phyloP scores from a whole-genome alignment of 768 basidiomycete genomes.

The Macrolepiota dolichaula region DNA sequence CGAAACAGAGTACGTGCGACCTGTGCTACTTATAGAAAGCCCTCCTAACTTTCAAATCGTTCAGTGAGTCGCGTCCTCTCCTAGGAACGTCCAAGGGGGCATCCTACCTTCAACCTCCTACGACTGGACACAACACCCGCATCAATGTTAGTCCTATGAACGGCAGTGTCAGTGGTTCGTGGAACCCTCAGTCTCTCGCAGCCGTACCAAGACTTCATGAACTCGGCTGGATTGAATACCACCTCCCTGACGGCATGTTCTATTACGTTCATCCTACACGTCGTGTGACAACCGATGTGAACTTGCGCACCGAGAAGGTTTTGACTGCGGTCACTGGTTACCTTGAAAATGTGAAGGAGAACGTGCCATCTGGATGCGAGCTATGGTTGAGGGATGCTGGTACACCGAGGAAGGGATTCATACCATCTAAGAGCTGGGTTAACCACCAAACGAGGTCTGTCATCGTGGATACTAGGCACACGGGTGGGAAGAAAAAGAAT shows the following conservation, averaged over 20 bases:
- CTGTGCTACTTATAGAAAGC: background rate
- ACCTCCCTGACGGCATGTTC: slow-evolving; percentile 66
- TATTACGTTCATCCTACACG: slow-evolving; percentile 69
- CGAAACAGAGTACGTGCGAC: slow-evolving; percentile 27
- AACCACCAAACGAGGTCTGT: slow-evolving; percentile 60
- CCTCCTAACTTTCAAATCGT: background rate
- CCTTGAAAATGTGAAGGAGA: slow-evolving; percentile 32
- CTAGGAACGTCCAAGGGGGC: slow-evolving; percentile 28
- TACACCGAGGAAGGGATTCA: slow-evolving; percentile 25
- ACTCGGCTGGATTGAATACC: slow-evolving; percentile 74
- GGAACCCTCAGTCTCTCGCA: slow-evolving; percentile 22
- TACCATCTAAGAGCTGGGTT: slow-evolving; percentile 54
- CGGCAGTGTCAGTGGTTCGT: slow-evolving; percentile 7
- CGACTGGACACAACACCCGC: slow-evolving; percentile 17
- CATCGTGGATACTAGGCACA: slow-evolving; percentile 31
- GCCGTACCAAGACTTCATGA: slow-evolving; percentile 36
- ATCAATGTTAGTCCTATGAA: slow-evolving; percentile 3
- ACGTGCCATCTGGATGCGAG: slow-evolving; percentile 40
- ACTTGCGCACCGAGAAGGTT: slow-evolving; percentile 50
- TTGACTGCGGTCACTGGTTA: slow-evolving; percentile 49
- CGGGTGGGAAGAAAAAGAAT: slow-evolving; percentile 19
- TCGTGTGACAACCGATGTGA: slow-evolving; percentile 67
- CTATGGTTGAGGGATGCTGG: slow-evolving; percentile 56
- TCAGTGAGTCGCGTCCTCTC: slow-evolving; percentile 54
- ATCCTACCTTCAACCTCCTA: slow-evolving; percentile 25